A percentile compares a stretch with the other conserved stretches of the same genome.
Evolutionary conservation across 139 green algal species (phyloP).

Genomic region (Chlamydomonas asymmetrica): DNA sequence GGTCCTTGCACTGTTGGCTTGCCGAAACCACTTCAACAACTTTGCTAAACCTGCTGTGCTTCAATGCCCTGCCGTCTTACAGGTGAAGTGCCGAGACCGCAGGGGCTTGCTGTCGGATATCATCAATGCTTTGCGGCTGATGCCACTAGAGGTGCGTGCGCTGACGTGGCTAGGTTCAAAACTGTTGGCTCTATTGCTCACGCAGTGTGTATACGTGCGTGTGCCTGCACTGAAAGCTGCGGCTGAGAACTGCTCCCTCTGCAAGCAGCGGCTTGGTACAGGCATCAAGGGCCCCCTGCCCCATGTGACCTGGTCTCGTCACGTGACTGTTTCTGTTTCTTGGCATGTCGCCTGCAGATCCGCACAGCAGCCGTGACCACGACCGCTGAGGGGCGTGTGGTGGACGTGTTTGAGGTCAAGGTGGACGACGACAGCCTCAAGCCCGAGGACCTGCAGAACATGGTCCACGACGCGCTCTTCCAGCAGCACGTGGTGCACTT

Average conservation of each 20-base stretch:
- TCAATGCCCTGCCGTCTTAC: conserved; percentile 5
- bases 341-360: conserved; percentile 56
- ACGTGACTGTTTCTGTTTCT: not conserved
- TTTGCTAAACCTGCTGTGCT: not conserved
- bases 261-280: no score
- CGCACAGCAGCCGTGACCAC: conserved; percentile 72
- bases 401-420: conserved; percentile 72
- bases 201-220: not conserved
- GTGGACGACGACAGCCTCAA: conserved; percentile 27
- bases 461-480: conserved; percentile 46
- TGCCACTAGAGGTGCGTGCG: conserved; percentile 64
- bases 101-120: conserved; percentile 69
- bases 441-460: conserved; percentile 48
- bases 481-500: no score
- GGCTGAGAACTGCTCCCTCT: no score
- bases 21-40: not conserved
- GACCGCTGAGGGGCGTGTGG: conserved; percentile 48
- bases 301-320: not conserved
- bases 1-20: no score
- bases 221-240: no score
- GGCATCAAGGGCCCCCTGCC: not conserved
- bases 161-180: no score
- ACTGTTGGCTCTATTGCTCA: not conserved
- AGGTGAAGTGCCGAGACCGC: conserved; percentile 72
- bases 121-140: conserved; percentile 49